Evolutionary conservation across 805 yeast species (phyloP), one percentile per base, ranked within the genome.

Genomic region (Saccharomycopsis amapae): DNA sequence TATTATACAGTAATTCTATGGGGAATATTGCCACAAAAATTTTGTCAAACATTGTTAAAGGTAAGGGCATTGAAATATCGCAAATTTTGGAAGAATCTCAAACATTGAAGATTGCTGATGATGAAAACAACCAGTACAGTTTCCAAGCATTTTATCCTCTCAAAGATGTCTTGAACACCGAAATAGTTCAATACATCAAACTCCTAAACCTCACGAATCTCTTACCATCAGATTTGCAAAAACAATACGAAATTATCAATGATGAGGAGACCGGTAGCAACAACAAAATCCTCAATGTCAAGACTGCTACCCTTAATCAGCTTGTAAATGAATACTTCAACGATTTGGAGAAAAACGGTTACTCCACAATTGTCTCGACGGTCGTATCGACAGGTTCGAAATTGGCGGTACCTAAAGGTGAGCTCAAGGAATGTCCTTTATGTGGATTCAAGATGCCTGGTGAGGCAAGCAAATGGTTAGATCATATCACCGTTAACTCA

Each of bases 311-410:
- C 1, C 61, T 71, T 4, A 58, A 68, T 33, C 72, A 67, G 42
- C 58, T 69, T 31, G 64, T 69, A 7, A 61, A 68, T 10, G 61
- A 67, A 40, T 71, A 71, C 53, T 67, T 71, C 48, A 57, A 56
- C 20, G 62, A 60, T 38, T 57, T 71, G n/a, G 75, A 70, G 50
- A 65, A 64, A 7, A 48, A 45, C 19, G 75, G 75, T 2, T 71
- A 71, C 51, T 65, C 71, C 1, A 68, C 74, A 7, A 68, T 74
- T 7, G 72, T 72, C 4, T 68, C 74, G 1, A 69, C 75, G 1
- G 75, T 71, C 23, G 72, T 68, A 5, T 69, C 67, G 40, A 71
- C 73, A 1, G 72, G 72, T 3, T 71, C 66, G 39, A 69, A 68
- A 46, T 55, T 71, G 37, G 65, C 66, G 1, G 60, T 60, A 4